Evolutionary conservation across 176 grass and related monocot species (phyloP).

Genomic region (Phoenix dactylifera): DNA sequence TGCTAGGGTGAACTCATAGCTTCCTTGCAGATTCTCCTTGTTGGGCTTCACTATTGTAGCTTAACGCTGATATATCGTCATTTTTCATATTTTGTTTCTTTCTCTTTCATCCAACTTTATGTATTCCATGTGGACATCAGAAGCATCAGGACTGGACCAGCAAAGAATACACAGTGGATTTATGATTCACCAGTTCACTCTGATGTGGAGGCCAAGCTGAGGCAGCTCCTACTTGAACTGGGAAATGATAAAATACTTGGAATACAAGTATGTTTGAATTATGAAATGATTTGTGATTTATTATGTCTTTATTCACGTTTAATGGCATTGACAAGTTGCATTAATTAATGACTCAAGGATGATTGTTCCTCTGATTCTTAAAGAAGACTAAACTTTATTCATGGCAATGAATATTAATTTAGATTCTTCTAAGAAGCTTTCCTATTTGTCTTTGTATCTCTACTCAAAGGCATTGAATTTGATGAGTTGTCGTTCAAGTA

Average conservation of each 20-base stretch:
- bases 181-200: conserved; percentile 80
- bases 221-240: conserved; percentile 58
- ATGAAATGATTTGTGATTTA: neutral
- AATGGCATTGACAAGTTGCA: too few relatives aligned
- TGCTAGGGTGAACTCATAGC: conserved; percentile 56
- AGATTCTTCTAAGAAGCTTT: too few relatives aligned
- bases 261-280: conserved; percentile 57
- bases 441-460: too few relatives aligned
- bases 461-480: too few relatives aligned
- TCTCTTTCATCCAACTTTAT: neutral
- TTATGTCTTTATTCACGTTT: too few relatives aligned
- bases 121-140: conserved; percentile 30
- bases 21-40: conserved; percentile 5
- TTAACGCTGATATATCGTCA: neutral
- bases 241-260: conserved; percentile 91
- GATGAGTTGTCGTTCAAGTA: too few relatives aligned
- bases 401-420: too few relatives aligned
- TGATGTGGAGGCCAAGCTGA: conserved; percentile 75
- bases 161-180: conserved; percentile 51
- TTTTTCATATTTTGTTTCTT: neutral
- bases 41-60: neutral
- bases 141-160: conserved; percentile 28
- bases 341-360: too few relatives aligned
- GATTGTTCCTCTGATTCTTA: too few relatives aligned
- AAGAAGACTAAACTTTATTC: too few relatives aligned